A percentile compares a stretch with the other conserved stretches of the same genome.
phyloP scores from a whole-genome alignment of 768 basidiomycete species.

The Phlebiopsis gigantea region DNA sequence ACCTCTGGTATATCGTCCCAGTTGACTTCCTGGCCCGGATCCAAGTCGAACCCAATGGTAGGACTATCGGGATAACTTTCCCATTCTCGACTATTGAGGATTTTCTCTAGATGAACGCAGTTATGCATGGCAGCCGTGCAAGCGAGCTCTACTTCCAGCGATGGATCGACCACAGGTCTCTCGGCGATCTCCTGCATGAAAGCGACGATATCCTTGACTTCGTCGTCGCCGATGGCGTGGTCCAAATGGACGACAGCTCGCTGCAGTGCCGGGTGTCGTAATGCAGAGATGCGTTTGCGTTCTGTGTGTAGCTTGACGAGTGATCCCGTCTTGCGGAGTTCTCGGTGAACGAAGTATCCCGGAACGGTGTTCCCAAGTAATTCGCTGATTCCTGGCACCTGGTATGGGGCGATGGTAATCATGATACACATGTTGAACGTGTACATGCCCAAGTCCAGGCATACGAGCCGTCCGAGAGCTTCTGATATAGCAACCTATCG shows the following conservation, averaged over 20 bases:
- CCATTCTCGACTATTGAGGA: not conserved
- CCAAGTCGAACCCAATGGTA: not conserved
- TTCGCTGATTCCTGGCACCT: not conserved
- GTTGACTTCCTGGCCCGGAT: not conserved
- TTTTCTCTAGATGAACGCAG: not conserved
- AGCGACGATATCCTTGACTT: not conserved
- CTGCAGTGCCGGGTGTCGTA: not conserved
- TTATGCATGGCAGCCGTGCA: not conserved
- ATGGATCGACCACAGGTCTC: not conserved
- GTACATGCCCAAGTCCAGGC: not conserved
- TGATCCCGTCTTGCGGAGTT: not conserved
- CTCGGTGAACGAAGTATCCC: not conserved
- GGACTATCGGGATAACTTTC: not conserved
- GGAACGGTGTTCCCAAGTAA: not conserved
- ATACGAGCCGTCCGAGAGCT: conserved; percentile 18
- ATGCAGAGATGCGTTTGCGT: not conserved
- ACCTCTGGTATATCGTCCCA: not conserved
- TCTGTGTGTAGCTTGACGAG: not conserved
- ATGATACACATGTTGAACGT: conserved; percentile 7
- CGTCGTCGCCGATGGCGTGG: not conserved
- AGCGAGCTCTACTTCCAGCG: not conserved
- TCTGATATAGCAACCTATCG: conserved; percentile 32
- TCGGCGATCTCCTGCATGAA: not conserved
- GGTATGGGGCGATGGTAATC: not conserved
- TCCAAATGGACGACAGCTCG: not conserved